Evolutionary conservation across 2,329 filamentous ascomycete species (phyloP), one percentile per base, ranked within the genome.

Genomic region (Sclerotinia borealis): DNA sequence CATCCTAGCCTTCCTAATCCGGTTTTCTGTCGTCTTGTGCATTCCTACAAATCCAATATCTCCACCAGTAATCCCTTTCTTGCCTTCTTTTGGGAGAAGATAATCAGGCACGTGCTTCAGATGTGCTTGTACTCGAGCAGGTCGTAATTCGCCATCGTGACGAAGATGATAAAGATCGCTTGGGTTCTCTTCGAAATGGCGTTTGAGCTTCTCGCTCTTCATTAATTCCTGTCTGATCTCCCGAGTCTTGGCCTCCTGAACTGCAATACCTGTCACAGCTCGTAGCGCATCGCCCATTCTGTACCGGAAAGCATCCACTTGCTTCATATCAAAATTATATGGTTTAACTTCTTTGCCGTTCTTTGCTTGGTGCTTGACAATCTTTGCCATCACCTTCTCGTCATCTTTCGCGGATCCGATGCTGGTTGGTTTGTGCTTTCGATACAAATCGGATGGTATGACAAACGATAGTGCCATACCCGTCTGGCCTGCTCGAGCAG

Each of bases 381-480:
- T 95, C 75, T 90, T 92, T 29, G 84, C 83, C 39, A 99, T 79
- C 0, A 96, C 83, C 72, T 89, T 87, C 74, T 98, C 95, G 72
- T 99, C 93, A 66, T 93, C 83, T 74, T 91, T 89, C 13, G 89
- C 83, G 27, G 88, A 86, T 50, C 87, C 79, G 67, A 93, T 85
- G 55, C 85, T 87, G 0, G 93, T 98, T 1, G 93, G 88, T 72
- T 92, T 91, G 79, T 98, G 93, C 76, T 96, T 96, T 69, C 90
- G 86, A 77, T 89, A 96, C 51, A 88, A 83, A 0, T 91, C 87
- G 58, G 86, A 83, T 10, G 95, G 93, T 3, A 99, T 84, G 59
- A 96, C 90, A 75, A 99, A 97, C 11, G 92, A 96, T n/a, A 99
- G 83, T 0, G 95, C 92, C 84, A 96, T 98, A 65, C 95, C 95